Evolutionary conservation across 2,329 filamentous ascomycete species (phyloP).

Genomic region (Calonectria pseudoturangicola): DNA sequence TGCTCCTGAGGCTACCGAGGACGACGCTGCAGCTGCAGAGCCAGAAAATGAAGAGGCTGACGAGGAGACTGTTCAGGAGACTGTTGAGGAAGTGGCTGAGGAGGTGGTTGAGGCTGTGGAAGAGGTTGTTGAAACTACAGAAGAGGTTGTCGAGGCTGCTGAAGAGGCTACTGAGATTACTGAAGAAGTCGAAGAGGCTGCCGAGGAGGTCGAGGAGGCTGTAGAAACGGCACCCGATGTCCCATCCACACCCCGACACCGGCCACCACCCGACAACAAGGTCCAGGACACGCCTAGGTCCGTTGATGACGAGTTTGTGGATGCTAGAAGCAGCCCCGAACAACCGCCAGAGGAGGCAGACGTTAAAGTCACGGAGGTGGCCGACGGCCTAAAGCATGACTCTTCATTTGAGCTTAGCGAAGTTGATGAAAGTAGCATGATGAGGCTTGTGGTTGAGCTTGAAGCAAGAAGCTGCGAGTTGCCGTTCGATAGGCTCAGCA

Average conservation of each 20-base stretch:
- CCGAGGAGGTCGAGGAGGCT: slow-evolving; percentile 31
- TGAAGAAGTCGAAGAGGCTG: slow-evolving; percentile 25
- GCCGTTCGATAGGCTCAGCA: slow-evolving; percentile 44
- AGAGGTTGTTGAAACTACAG: slow-evolving; percentile 37
- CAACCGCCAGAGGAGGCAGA: slow-evolving; percentile 43
- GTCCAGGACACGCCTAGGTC: slow-evolving; percentile 63
- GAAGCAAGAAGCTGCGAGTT: slow-evolving; percentile 63
- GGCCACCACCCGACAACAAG: slow-evolving; percentile 45
- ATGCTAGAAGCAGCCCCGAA: slow-evolving; percentile 68
- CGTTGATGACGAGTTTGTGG: slow-evolving; percentile 68
- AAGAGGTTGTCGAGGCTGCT: not conserved
- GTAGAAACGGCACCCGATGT: slow-evolving; percentile 29
- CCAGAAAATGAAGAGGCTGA: too few species aligned
- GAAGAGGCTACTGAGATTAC: slow-evolving; percentile 26
- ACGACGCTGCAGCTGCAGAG: slow-evolving; percentile 2
- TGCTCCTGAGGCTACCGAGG: not conserved
- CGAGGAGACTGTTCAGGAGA: too few species aligned
- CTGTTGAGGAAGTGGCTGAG: slow-evolving; percentile 17
- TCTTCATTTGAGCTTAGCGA: slow-evolving; percentile 65
- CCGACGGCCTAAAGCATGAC: slow-evolving; percentile 48
- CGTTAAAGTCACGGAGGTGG: slow-evolving; percentile 25
- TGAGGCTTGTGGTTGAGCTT: slow-evolving; percentile 69
- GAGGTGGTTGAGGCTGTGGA: slow-evolving; percentile 49
- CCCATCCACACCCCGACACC: slow-evolving; percentile 42
- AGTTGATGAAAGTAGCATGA: slow-evolving; percentile 68